A percentile compares a stretch with the other conserved stretches of the same genome.
Conservation (phyloP, 1,284 basidiomycete species). For the Naganishia sp. region DNA sequence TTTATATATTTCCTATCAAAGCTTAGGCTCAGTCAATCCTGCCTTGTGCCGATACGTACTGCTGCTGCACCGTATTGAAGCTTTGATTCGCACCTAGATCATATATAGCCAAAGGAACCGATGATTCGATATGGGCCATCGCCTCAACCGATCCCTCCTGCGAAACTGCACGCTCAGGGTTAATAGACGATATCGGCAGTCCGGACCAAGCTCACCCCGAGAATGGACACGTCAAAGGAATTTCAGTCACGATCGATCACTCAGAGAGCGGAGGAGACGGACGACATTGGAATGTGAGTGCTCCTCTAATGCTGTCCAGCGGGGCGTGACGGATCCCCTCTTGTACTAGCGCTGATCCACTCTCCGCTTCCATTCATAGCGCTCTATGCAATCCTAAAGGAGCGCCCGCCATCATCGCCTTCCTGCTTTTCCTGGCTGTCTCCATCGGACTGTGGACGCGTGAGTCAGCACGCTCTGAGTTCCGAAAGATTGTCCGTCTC, state of each 20-base stretch:
- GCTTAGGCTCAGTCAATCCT: background rate
- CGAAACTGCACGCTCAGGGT: background rate
- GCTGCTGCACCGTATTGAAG: background rate
- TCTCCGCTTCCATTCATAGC: conserved; percentile 4
- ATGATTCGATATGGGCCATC: no score
- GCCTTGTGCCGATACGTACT: background rate
- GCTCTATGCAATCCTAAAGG: conserved; percentile 38
- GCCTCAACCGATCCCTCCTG: no score
- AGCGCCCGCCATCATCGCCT: conserved; percentile 32
- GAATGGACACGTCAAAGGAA: background rate
- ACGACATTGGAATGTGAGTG: conserved; percentile 19
- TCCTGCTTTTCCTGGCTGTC: conserved; percentile 31
- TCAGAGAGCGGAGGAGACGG: background rate
- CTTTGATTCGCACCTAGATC: background rate
- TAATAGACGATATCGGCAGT: background rate
- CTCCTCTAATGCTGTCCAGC: background rate
- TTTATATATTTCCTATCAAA: background rate
- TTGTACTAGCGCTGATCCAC: no score
- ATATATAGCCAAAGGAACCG: no score
- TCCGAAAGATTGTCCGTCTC: background rate
- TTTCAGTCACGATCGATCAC: background rate
- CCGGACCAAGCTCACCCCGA: background rate
- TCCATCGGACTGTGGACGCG: conserved; percentile 34
- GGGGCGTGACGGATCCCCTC: background rate
- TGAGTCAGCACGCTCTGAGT: conserved; percentile 21